Evolutionary conservation across 108 stramenopile species (phyloP), one percentile per base, ranked within the genome.

Genomic region (Cyclotella atomus): DNA sequence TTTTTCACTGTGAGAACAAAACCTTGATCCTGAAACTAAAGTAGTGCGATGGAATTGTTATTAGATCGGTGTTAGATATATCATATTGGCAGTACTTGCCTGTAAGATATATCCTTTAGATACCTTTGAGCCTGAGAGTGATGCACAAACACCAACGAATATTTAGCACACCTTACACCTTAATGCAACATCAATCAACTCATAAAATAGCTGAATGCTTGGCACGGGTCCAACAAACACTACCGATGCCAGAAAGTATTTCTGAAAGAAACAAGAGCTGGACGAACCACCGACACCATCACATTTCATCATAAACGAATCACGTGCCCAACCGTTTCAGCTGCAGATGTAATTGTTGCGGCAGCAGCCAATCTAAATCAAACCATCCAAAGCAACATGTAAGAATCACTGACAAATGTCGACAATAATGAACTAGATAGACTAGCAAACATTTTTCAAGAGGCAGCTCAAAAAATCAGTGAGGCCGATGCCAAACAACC

Each of bases 201-300:
- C n/a, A n/a, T n/a, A n/a, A n/a, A n/a, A n/a, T n/a, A n/a, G n/a
- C n/a, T n/a, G n/a, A n/a, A n/a, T n/a, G n/a, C n/a, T n/a, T n/a
- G n/a, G n/a, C n/a, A n/a, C n/a, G n/a, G n/a, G n/a, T n/a, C n/a
- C n/a, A n/a, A n/a, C n/a, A 16, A 76, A 2, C 60, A 61, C 21
- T 76, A 69, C 59, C 19, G 68, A 52, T 76, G 75, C 46, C 68
- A 43, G 28, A 61, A 46, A 35, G n/a, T 57, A 7, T 59, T 33
- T 16, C 43, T 46, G 29, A n/a, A 59, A 53, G 23, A 28, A 3
- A 76, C 59, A 8, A 17, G 41, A 50, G 47, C 33, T 14, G 43
- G 38, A 2, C 21, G 57, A 54, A 76, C 47, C 28, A 59, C 29
- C 5, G 29, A 59, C 57, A 59, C 33, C 3, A 30, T 59, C 19